Evolutionary conservation across 2,329 filamentous ascomycete species (phyloP).

Genomic region (Cadophora malorum): DNA sequence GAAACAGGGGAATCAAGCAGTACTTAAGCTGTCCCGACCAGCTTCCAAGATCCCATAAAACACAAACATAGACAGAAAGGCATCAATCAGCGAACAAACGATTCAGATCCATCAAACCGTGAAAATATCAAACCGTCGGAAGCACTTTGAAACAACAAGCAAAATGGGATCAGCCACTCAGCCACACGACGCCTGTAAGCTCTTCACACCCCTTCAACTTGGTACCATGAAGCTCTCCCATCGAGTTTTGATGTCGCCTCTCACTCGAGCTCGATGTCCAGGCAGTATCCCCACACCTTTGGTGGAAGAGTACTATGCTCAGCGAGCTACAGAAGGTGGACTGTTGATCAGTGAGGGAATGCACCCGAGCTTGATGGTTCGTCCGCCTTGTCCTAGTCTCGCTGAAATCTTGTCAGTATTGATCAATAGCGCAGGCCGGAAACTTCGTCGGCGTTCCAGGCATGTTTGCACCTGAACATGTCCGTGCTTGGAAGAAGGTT

Average conservation of each 20-base stretch:
- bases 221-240: conserved; percentile 51
- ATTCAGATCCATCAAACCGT: neutral
- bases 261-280: conserved; percentile 53
- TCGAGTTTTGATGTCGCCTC: conserved; percentile 56
- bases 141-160: neutral
- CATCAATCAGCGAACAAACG: neutral
- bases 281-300: conserved; percentile 55
- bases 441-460: conserved; percentile 60
- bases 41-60: no score
- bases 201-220: conserved; percentile 51
- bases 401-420: neutral
- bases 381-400: conserved; percentile 49
- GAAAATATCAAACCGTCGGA: neutral
- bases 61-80: no score
- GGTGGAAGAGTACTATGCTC: conserved; percentile 56
- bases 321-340: conserved; percentile 60
- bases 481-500: conserved; percentile 64
- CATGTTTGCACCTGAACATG: conserved; percentile 61
- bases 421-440: conserved; percentile 43
- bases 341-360: conserved; percentile 66
- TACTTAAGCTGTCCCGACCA: neutral
- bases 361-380: conserved; percentile 56
- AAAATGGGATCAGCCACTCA: conserved; percentile 5
- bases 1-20: no score
- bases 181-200: conserved; percentile 22